Conservation (phyloP, 768 basidiomycete species). For the Baorangia bicolor region DNA sequence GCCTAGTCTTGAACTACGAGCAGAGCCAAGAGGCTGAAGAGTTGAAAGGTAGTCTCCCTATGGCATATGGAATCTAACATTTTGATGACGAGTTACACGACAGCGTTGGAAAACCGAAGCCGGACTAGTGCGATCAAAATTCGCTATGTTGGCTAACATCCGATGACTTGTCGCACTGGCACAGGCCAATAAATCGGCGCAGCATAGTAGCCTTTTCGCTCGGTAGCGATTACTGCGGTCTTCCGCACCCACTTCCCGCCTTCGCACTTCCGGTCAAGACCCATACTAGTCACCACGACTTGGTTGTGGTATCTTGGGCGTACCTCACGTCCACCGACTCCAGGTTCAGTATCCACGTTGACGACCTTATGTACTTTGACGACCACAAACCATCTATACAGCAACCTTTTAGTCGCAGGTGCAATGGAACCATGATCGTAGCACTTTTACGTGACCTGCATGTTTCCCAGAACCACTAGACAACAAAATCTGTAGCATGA, state of each 20-base stretch:
- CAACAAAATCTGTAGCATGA: background rate
- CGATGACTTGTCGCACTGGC: slow-evolving; percentile 11
- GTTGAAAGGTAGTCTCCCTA: slow-evolving; percentile 54
- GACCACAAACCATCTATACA: slow-evolving; percentile 13
- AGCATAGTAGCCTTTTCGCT: slow-evolving; percentile 23
- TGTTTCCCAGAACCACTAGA: slow-evolving; percentile 6
- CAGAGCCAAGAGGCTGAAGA: slow-evolving; percentile 87
- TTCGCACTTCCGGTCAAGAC: slow-evolving; percentile 23
- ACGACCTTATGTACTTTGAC: slow-evolving; percentile 29
- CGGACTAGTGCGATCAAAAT: slow-evolving; percentile 72
- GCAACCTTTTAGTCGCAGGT: slow-evolving; percentile 2
- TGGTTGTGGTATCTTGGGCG: slow-evolving; percentile 16
- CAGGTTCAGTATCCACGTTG: slow-evolving; percentile 19
- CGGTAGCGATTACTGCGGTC: slow-evolving; percentile 20
- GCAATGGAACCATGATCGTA: slow-evolving; percentile 12
- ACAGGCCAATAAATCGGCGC: slow-evolving; percentile 18
- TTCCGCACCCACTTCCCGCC: slow-evolving; percentile 18
- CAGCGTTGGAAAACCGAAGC: slow-evolving; percentile 69
- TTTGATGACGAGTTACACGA: background rate
- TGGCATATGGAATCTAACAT: background rate
- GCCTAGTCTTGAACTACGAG: slow-evolving; percentile 89
- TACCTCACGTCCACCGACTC: slow-evolving; percentile 10
- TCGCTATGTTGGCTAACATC: slow-evolving; percentile 63
- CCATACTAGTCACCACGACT: slow-evolving; percentile 10
- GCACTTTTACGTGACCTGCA: background rate